Evolutionary conservation across 2,329 filamentous ascomycete species (phyloP), one percentile per base, ranked within the genome.

Genomic region (Calonectria crousiana): DNA sequence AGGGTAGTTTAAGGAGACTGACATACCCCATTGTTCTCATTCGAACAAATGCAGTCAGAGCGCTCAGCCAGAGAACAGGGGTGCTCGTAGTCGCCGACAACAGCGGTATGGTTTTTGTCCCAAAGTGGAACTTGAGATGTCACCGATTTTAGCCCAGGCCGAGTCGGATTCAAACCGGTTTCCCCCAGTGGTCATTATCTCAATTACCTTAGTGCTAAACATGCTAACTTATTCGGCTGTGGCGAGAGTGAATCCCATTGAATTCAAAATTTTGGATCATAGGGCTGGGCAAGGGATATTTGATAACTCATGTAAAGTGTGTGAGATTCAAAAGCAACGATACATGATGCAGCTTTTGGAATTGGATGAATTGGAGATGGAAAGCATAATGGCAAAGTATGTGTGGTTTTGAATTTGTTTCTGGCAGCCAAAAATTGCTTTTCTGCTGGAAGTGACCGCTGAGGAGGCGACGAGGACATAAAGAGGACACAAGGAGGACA

Each of bases 91-190:
- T 80, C 81, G 34, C 84, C 84, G 47, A 80, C 77, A 26, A 84
- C 84, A 18, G 86, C 84, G 69, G 83, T 84, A 82, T 86, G 85
- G 71, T 86, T 84, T 71, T 79, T 77, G 23, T 75, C 67, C 83
- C 78, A 44, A 86, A 86, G 56, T 82, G 81, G 66, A 86, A 86
- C 76, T 85, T 83, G 47, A 86, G 73, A 84, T 67, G 71, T 86
- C 85, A 18, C 82, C 83, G 64, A 81, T 74, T 6, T 81, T 75
- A 52, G 85, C 84, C 16, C 77, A 76, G 72, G 84, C 70, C 23
- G 78, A 79, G 23, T 83, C 78, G 9, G 85, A 84, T 41, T 82
- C 78, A 69, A 86, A 86, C 44, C 76, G 79, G 75, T 81, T 81
- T 74, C 81, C 79, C 58, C 77, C 80, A 60, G 78, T 83, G 36